A percentile compares a stretch with the other conserved stretches of the same genome.
Conservation (phyloP, 805 yeast genomes). For the Yarrowia alimentaria region DNA sequence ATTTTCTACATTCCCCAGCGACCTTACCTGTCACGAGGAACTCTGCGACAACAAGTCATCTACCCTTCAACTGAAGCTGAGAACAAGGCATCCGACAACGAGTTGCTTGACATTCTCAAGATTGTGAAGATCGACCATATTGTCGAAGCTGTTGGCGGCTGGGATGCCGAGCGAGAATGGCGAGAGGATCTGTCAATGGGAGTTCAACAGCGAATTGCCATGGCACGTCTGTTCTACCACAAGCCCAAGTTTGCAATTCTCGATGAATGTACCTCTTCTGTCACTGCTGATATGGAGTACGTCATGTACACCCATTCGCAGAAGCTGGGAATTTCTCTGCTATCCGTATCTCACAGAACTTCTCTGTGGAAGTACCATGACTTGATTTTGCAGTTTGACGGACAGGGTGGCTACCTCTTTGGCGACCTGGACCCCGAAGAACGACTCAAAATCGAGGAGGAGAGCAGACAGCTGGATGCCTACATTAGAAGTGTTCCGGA, state of each 20-base stretch:
- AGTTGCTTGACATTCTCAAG: conserved; percentile 39
- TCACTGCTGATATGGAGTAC: conserved; percentile 85
- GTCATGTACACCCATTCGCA: conserved; percentile 84
- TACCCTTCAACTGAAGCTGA: conserved; percentile 75
- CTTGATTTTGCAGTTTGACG: conserved; percentile 77
- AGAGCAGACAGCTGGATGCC: conserved; percentile 67
- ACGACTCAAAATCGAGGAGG: conserved; percentile 74
- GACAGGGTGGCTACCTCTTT: conserved; percentile 68
- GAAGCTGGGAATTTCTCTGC: conserved; percentile 69
- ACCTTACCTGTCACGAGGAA: conserved; percentile 78
- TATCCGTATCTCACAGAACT: conserved; percentile 90
- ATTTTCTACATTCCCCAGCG: conserved; percentile 90
- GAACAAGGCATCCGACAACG: conserved; percentile 39
- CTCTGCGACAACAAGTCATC: conserved; percentile 82
- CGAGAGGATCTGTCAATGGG: conserved; percentile 84
- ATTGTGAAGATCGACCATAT: conserved; percentile 40
- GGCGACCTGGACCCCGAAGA: conserved; percentile 66
- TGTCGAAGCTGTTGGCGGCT: conserved; percentile 49
- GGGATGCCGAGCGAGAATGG: conserved; percentile 77
- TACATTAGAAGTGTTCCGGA: conserved; percentile 67
- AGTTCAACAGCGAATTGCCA: conserved; percentile 88
- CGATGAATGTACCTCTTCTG: conserved; percentile 95
- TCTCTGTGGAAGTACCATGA: conserved; percentile 91
- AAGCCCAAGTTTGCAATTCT: conserved; percentile 89
- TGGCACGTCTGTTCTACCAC: conserved; percentile 90